Evolutionary conservation across 176 grass and related monocot species (phyloP), one percentile per base, ranked within the genome.

Genomic region (Oryza glaberrima): DNA sequence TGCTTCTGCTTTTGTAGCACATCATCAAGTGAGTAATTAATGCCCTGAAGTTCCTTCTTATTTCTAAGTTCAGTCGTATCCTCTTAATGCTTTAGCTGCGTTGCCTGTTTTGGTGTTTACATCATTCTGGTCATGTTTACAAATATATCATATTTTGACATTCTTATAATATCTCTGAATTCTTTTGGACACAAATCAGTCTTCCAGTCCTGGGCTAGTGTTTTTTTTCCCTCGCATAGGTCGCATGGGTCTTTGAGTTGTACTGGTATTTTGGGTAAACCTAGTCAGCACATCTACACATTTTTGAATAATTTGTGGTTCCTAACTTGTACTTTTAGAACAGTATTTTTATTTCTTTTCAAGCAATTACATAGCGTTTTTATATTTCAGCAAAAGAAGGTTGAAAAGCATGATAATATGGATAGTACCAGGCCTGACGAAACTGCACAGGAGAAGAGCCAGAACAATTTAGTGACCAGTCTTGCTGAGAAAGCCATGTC

Each of bases 401-500:
- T 35, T 75, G 84, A 81, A 82, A 73, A 91, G 30, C 5, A 78
- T 80, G 79, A 88, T 84, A 43, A 60, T 67, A 56, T 82, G 58
- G 81, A 83, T 75, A 51, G 48, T 73, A 69, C 69, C 58, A 89
- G 86, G 78, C 35, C 73, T 71, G 86, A 82, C 3, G 93, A 90
- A 84, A 84, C 85, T 82, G 46, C 69, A 77, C 83, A 83, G 73
- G 83, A 90, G 82, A 95, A 98, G 76, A 88, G 69, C 11, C 85
- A 88, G 65, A 81, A 82, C 80, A 93, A 66, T 82, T 85, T 98
- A 41, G 65, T 98, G 67, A 92, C 82, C 81, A 94, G 77, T 88
- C 84, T 98, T 80, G 89, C 96, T 81, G 96, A 95, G 87, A 98
- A 95, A 90, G 96, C 96, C 61, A 84, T 98, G 77, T 98, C 96